A percentile compares a stretch with the other conserved stretches of the same genome.
Conservation (phyloP, 2,329 filamentous ascomycete species). For the Arthrinium puccinioides region DNA sequence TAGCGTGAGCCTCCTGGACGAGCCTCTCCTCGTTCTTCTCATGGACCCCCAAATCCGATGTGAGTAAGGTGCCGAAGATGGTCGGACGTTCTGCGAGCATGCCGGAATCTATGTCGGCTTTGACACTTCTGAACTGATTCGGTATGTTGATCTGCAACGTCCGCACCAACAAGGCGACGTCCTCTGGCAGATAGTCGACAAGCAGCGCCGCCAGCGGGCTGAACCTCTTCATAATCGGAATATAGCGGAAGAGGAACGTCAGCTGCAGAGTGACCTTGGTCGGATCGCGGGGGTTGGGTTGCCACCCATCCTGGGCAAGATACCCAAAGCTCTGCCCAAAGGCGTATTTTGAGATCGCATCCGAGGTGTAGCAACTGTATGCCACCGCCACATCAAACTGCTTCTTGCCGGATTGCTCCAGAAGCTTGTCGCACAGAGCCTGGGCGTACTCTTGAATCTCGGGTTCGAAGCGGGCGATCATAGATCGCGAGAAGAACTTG, state of each 20-base stretch:
- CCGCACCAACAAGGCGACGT: not conserved
- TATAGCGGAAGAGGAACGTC: constrained; percentile 16
- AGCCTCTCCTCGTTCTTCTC: constrained; percentile 11
- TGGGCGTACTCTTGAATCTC: constrained; percentile 11
- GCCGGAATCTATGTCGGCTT: constrained; percentile 8
- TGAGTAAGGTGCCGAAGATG: constrained; percentile 14
- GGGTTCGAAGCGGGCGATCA: constrained; percentile 22
- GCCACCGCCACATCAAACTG: constrained; percentile 1
- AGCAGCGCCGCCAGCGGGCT: constrained; percentile 5
- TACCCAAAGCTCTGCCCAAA: constrained; percentile 30
- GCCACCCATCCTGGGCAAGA: constrained; percentile 18
- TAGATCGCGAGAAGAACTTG: constrained; percentile 18
- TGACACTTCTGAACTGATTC: constrained; percentile 6
- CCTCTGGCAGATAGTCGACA: constrained; percentile 1
- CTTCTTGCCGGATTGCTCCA: constrained; percentile 1
- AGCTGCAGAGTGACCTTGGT: constrained; percentile 12
- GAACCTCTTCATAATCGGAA: constrained; percentile 13
- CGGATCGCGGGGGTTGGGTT: constrained; percentile 24
- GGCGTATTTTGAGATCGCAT: constrained; percentile 28
- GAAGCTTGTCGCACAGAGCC: constrained; percentile 20
- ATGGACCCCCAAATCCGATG: constrained; percentile 6
- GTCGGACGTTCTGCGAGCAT: constrained; percentile 6
- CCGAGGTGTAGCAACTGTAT: constrained; percentile 25
- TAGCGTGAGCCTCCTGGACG: constrained; percentile 10
- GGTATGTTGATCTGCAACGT: constrained; percentile 12